Base-by-base conservation (phyloP, 1,284 basidiomycete genomes). In the Heterobasidion occidentale region DNA sequence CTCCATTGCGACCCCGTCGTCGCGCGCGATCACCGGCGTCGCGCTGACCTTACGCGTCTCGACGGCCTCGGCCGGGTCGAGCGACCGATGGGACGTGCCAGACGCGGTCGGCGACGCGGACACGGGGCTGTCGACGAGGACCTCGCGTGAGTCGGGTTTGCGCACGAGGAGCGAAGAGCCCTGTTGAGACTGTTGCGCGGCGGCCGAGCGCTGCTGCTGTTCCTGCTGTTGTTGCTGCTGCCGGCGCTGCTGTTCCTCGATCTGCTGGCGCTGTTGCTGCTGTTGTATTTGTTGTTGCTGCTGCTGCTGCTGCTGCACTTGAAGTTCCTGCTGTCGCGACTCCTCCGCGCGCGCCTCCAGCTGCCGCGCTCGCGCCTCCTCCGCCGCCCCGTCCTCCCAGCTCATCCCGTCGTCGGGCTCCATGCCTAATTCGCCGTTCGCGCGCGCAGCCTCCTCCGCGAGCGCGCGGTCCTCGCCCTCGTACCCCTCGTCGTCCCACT, bases 401-500 rank as follows among this genome's bases (percentile, higher is more conserved):
- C 77, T 77, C 83, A 90, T 88, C 3, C 80, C 81, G 58, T 88
- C 86, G 59, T 90, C 87, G 0, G 79, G 79, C 56, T 88, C 86
- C 76, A 82, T 54, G 14, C 64, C 66, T 57, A 64, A 59, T 38
- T 55, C 58, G 49, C 63, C 64, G 47, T 62, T 62, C 36, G 58
- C 54, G 48, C 65, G 64, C 4, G 54, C 62, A 60, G 72, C 73
- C 51, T 86, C 86, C 54, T 80, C 78, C 1, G 78, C 82, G 38
- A 88, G 71, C 12, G 77, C 79, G 0, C 75, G 68, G 57, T 89
- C 87, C 65, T 89, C 86, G 49, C 84, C 83, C 60, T 83, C 78
- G 56, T 88, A 88, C 9, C 76, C 78, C n/a, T 84, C 87, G 36
- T 86, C 83, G 47, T 88, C 85, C 80, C 85, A 90, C 56, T 90